These are phyloP conservation scores for Tetrapisispora pingtungensis DNA, from an alignment of 805 yeast species.

Conservation along the genomic window DNA sequence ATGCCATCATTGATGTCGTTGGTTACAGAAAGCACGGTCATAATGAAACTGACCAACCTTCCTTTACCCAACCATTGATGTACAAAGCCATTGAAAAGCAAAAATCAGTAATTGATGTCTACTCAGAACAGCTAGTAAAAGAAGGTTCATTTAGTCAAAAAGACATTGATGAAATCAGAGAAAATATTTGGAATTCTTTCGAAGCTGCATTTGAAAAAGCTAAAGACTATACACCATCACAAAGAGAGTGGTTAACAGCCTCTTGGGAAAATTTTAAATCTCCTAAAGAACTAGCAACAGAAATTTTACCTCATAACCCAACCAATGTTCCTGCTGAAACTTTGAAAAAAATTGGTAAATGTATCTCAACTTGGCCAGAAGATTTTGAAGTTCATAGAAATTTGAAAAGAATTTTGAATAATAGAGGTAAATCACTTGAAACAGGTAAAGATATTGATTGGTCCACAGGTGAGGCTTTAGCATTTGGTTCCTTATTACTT, in stretches of 20 bases:
- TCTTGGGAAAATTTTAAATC: slow-evolving; percentile 99
- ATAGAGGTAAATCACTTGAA: slow-evolving; percentile 78
- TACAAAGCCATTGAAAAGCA: slow-evolving; percentile 83
- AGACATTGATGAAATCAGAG: slow-evolving; percentile 90
- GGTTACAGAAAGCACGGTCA: slow-evolving; percentile 99
- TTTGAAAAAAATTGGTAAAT: slow-evolving; percentile 69
- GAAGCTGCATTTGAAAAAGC: slow-evolving; percentile 85
- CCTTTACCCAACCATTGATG: slow-evolving; percentile 98
- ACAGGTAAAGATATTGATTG: slow-evolving; percentile 93
- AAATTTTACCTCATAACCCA: slow-evolving; percentile 90
- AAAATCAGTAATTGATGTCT: slow-evolving; percentile 79
- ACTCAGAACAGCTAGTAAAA: slow-evolving; percentile 63
- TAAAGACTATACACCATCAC: slow-evolving; percentile 80
- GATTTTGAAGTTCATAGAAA: slow-evolving; percentile 87
- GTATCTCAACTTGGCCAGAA: slow-evolving; percentile 75
- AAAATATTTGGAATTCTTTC: slow-evolving; percentile 93
- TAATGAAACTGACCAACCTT: slow-evolving; percentile 98
- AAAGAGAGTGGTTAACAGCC: slow-evolving; percentile 96
- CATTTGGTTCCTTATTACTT: slow-evolving; percentile 80
- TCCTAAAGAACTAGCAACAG: slow-evolving; percentile 92
- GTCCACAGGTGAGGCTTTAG: slow-evolving; percentile 99
- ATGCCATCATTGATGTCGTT: slow-evolving; percentile 91
- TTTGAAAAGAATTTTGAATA: slow-evolving; percentile 84
- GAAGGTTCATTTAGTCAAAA: slow-evolving; percentile 86
- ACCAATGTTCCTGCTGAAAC: slow-evolving; percentile 70